Conservation (phyloP, 2,329 filamentous ascomycete genomes). For the Beauveria asiatica region DNA sequence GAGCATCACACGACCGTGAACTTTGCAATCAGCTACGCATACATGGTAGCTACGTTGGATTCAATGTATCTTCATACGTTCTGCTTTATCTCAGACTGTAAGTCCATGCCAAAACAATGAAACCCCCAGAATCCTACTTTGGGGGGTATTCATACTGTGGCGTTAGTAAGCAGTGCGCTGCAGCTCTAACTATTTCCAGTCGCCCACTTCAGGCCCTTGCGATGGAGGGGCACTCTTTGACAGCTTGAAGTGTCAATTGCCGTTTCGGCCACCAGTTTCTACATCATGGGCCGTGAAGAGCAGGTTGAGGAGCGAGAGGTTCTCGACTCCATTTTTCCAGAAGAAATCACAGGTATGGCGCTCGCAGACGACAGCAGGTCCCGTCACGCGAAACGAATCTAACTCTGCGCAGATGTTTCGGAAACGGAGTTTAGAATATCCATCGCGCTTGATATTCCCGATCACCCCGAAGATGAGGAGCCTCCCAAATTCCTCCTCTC, state of each 20-base stretch:
- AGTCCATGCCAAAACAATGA: neutral
- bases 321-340: slow-evolving; percentile 94
- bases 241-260: neutral
- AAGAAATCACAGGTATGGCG: slow-evolving; percentile 78
- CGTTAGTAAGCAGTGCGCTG: slow-evolving; percentile 1
- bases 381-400: neutral
- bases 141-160: too few species aligned
- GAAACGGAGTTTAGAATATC: slow-evolving; percentile 83
- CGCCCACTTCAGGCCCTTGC: neutral
- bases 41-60: too few species aligned
- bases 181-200: neutral
- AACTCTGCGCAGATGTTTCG: slow-evolving; percentile 61
- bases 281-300: slow-evolving; percentile 65
- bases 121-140: neutral
- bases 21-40: too few species aligned
- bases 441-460: slow-evolving; percentile 70
- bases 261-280: neutral
- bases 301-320: slow-evolving; percentile 95
- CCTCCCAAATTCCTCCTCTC: slow-evolving; percentile 69
- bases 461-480: slow-evolving; percentile 54
- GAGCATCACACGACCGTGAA: too few species aligned
- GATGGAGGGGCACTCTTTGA: neutral
- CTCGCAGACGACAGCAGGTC: neutral
- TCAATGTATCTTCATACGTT: too few species aligned
- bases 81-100: neutral